Evolutionary conservation across 805 yeast species (phyloP).

Genomic region (Candida sonorensis): DNA sequence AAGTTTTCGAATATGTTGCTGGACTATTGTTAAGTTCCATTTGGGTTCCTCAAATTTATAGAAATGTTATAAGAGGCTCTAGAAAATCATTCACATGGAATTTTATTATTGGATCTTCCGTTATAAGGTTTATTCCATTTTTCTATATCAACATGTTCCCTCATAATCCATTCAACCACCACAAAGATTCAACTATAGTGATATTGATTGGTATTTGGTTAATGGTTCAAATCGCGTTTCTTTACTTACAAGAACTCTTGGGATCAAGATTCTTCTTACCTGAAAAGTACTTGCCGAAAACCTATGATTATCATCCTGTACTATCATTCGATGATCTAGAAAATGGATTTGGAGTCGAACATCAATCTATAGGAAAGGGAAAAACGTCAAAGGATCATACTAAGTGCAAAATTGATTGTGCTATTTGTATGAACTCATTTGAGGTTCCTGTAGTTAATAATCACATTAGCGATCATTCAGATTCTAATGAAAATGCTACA

Average conservation of each 20-base stretch:
- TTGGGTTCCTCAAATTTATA: slow-evolving; percentile 84
- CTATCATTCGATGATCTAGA: slow-evolving; percentile 56
- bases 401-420: slow-evolving; percentile 64
- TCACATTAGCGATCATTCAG: neutral
- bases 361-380: slow-evolving; percentile 24
- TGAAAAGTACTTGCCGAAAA: slow-evolving; percentile 64
- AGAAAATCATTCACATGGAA: slow-evolving; percentile 66
- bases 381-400: slow-evolving; percentile 28
- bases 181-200: slow-evolving; percentile 47
- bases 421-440: slow-evolving; percentile 84
- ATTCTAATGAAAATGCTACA: slow-evolving; percentile 2
- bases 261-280: slow-evolving; percentile 87
- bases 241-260: slow-evolving; percentile 56
- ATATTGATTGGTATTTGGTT: slow-evolving; percentile 47
- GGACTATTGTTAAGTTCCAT: slow-evolving; percentile 54
- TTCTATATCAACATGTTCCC: slow-evolving; percentile 39
- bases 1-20: slow-evolving; percentile 48
- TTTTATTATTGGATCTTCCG: slow-evolving; percentile 63
- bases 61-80: slow-evolving; percentile 67
- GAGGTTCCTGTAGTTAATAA: slow-evolving; percentile 42
- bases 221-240: slow-evolving; percentile 45
- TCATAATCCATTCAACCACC: slow-evolving; percentile 66
- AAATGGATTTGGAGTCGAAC: slow-evolving; percentile 50
- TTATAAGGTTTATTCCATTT: slow-evolving; percentile 59
- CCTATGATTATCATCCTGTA: slow-evolving; percentile 77